Evolutionary conservation across 192 early-diverging fungal species (phyloP).

Genomic region (Coemansia sp.): DNA sequence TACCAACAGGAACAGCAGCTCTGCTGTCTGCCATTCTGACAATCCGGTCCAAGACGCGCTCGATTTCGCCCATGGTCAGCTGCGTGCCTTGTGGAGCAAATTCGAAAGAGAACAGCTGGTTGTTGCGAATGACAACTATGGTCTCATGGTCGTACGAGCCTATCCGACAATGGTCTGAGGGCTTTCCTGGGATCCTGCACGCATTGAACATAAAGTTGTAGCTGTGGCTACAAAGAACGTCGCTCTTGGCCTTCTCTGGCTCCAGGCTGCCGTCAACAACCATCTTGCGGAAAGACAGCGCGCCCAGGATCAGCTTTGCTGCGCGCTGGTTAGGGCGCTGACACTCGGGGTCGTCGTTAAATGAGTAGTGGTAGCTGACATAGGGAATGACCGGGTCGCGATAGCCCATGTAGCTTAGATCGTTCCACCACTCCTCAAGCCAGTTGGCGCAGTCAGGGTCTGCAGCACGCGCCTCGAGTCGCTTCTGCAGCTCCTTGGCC

Average conservation of each 20-base stretch:
- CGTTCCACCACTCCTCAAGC: constrained; percentile 98
- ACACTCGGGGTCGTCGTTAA: constrained; percentile 80
- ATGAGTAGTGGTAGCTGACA: constrained; percentile 95
- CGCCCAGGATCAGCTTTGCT: constrained; percentile 80
- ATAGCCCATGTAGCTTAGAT: constrained; percentile 89
- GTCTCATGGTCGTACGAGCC: constrained; percentile 76
- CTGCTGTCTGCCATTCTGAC: constrained; percentile 64
- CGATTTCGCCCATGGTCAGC: constrained; percentile 76
- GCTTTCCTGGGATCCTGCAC: constrained; percentile 85
- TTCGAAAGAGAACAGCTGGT: constrained; percentile 82
- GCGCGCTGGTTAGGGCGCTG: constrained; percentile 75
- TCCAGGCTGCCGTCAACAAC: constrained; percentile 74
- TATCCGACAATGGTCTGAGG: constrained; percentile 76
- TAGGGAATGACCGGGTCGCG: constrained; percentile 96
- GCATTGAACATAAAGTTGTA: constrained; percentile 98
- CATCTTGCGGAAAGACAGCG: constrained; percentile 77
- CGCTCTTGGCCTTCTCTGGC: constrained; percentile 74
- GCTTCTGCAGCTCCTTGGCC: constrained; percentile 78
- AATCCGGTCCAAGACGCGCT: constrained; percentile 68
- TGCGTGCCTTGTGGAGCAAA: constrained; percentile 57
- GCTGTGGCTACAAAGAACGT: constrained; percentile 82
- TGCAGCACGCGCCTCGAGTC: constrained; percentile 70
- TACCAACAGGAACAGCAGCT: constrained; percentile 76
- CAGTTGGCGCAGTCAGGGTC: constrained; percentile 76
- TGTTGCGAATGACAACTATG: constrained; percentile 82